Conservation (phyloP, 768 basidiomycete species). For the Royoungia palumana region DNA sequence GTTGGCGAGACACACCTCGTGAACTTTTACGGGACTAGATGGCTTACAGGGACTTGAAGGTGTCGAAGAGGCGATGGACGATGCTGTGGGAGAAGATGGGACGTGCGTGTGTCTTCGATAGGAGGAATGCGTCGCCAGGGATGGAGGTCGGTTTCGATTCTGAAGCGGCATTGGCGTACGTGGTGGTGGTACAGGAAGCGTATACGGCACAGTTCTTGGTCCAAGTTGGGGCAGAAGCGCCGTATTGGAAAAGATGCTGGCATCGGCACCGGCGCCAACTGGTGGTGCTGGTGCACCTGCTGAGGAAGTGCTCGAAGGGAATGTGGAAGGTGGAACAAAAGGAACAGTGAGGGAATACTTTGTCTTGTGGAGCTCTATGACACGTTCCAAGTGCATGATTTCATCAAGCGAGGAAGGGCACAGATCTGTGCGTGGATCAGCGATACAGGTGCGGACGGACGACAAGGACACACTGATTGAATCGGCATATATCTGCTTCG, state of each 20-base stretch:
- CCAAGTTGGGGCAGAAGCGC: conserved; percentile 3
- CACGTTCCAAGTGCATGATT: conserved; percentile 51
- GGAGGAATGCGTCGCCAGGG: neutral
- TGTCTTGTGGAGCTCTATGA: conserved; percentile 49
- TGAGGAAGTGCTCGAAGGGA: conserved; percentile 5
- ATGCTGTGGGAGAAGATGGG: conserved; percentile 20
- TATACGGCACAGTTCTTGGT: neutral
- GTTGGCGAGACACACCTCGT: conserved; percentile 6
- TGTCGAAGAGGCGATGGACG: conserved; percentile 27
- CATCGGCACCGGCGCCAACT: neutral
- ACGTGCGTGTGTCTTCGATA: conserved; percentile 1
- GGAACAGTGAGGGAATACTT: conserved; percentile 46
- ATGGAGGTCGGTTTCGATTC: conserved; percentile 1
- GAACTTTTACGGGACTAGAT: conserved; percentile 21
- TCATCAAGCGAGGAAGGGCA: conserved; percentile 58
- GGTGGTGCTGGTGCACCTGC: neutral
- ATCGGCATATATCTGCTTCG: conserved; percentile 46
- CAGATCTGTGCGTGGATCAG: conserved; percentile 30
- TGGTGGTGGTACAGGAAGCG: conserved; percentile 14
- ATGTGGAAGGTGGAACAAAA: conserved; percentile 41
- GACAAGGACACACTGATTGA: conserved; percentile 44
- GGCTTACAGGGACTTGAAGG: conserved; percentile 29
- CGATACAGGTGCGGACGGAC: neutral
- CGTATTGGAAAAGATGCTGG: conserved; percentile 9
- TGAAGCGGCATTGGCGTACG: conserved; percentile 9